Percentiles rank a stretch among this genome's conserved stretches.
phyloP scores from a whole-genome alignment of 139 green algal species.

The Chlamydomonas asymmetrica region DNA sequence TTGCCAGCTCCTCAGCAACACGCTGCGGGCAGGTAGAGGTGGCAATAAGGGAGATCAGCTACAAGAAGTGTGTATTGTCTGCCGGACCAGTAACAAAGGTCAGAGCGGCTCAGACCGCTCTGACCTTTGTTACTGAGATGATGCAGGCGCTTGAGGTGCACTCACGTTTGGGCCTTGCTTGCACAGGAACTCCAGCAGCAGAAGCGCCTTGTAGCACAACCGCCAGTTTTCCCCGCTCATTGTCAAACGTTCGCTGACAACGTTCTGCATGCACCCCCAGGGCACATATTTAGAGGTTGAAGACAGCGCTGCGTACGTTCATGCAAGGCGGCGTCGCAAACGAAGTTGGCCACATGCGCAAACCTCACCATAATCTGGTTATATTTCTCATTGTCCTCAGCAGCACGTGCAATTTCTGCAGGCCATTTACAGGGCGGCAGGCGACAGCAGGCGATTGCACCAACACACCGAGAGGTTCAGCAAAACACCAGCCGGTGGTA shows the following conservation, averaged over 20 bases:
- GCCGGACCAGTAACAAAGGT: too few species aligned
- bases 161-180: conserved; percentile 80
- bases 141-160: too few species aligned
- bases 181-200: conserved; percentile 86
- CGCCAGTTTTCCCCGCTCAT: conserved; percentile 85
- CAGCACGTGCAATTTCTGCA: conserved; percentile 79
- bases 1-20: conserved; percentile 67
- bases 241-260: conserved; percentile 70
- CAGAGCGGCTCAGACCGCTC: too few species aligned
- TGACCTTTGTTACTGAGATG: too few species aligned
- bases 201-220: conserved; percentile 90
- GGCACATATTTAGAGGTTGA: not conserved
- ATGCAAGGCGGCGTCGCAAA: not conserved
- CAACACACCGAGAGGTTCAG: not conserved
- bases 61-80: too few species aligned
- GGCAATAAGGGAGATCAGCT: too few species aligned
- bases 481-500: not conserved
- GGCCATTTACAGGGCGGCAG: not conserved
- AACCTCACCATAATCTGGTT: conserved; percentile 80
- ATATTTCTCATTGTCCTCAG: conserved; percentile 76
- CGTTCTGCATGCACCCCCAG: conserved; percentile 10
- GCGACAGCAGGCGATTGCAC: not conserved
- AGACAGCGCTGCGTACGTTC: not conserved
- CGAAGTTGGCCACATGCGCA: not conserved
- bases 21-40: conserved; percentile 27